Base-by-base conservation (phyloP, 2,329 filamentous ascomycete genomes). In the Microsporum ferrugineum region DNA sequence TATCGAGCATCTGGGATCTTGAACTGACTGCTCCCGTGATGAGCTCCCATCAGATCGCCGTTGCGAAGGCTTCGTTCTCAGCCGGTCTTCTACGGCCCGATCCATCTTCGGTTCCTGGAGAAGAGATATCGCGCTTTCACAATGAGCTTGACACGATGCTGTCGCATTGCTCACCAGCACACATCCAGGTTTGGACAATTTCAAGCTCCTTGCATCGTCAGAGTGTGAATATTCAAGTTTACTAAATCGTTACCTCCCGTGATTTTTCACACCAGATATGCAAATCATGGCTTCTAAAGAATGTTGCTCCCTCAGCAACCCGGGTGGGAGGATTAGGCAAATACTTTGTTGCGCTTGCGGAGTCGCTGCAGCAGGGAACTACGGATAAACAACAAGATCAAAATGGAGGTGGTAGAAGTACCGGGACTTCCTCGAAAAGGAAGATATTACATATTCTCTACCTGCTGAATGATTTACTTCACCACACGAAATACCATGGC, bases 221-320 rank as follows among this genome's bases (percentile, higher is more conserved):
- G 27, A 58, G 14, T 23, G 47, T 27, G 45, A 31, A 49, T 62
- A 59, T 66, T 63, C 62, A 64, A 63, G 64, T 67, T 66, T 72
- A 71, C 74, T 75, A 75, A 76, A 74, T 39, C 63, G 58, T 60
- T 64, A 65, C 55, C 57, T 59, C 57, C 60, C 49, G 59, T 62
- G 66, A 61, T 61, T 47, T 49, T 68, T 31, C 33, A 62, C 36
- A 17, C 63, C 83, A 95, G 91, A 88, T 84, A 80, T 91, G 88
- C 82, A 95, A 91, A 82, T 80, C 83, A 76, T 95, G 89, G 89
- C 86, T 92, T 69, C 76, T 91, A 71, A 81, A 82, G 68, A 83
- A 90, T 77, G 79, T 92, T 71, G 79, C 83, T 68, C 80, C 81
- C 62, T 94, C 89, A 63, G 73, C 82, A 61, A 78, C 81, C 66